Base-by-base conservation (phyloP, 2,329 filamentous ascomycete species). In the Cladobotryum protrusum region DNA sequence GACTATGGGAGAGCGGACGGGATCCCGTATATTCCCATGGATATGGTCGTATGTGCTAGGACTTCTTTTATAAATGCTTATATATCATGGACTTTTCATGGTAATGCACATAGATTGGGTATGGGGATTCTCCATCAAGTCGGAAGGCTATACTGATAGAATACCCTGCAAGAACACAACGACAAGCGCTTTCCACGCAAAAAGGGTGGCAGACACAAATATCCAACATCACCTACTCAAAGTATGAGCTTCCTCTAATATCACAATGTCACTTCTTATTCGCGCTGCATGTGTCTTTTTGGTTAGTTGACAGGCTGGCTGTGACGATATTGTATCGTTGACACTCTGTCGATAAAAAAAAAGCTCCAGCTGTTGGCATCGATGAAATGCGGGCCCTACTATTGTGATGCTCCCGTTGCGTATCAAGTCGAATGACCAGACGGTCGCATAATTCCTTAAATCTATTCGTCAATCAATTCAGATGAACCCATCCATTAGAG, bases 211-310 rank as follows among this genome's bases (percentile, higher is more conserved):
- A 8, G 24, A 29, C 24, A 29, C 24, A 29, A 29, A 6, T 9
- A 29, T 29, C 7, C 24, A 29, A 9, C 24, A 29, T 29, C 24
- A 29, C 24, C 24, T 29, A 29, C 11, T 9, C 24, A 29, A 29
- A 29, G 6, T 29, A 29, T 2, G 24, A 29, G 24, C 6, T 8
- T 29, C 24, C 24, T 29, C 24, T 8, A 32, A 41, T 17, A 48
- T 47, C 3, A 60, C 55, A 0, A 37, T 43, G 1, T 52, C 56
- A 0, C 55, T 29, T 2, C 9, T 57, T 1, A 41, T 60, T 5
- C 52, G 56, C 1, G 72, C 75, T 24, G 79, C 79, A 1, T 71
- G 77, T 57, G 70, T 72, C 11, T 72, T 75, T 43, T 58, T 84
- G 1, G 58, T 80, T 5, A 63, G 70, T 15, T 63, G 65, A 9